Evolutionary conservation across 2,329 filamentous ascomycete species (phyloP).

Genomic region (Pleomassaria siparia): DNA sequence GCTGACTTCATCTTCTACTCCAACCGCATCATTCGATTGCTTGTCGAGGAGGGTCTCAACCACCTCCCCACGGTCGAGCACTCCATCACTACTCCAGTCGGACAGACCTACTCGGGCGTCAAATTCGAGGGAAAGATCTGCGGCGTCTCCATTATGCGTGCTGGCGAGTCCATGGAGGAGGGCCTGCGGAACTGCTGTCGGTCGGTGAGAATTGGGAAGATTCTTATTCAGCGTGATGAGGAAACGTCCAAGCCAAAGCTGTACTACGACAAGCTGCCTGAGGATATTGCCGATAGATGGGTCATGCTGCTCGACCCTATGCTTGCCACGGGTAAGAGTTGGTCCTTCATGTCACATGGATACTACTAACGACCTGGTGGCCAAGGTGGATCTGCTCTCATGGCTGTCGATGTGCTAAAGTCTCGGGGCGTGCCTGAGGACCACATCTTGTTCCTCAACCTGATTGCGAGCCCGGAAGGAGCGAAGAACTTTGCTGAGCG

Average conservation of each 20-base stretch:
- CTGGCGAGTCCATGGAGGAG: constrained; percentile 98
- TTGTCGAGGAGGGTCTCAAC: constrained; percentile 96
- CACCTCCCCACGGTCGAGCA: constrained; percentile 91
- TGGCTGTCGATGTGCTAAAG: constrained; percentile 93
- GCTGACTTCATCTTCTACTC: constrained; percentile 99
- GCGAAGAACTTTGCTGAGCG: constrained; percentile 84
- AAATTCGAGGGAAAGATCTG: constrained; percentile 98
- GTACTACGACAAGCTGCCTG: constrained; percentile 96
- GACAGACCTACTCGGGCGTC: constrained; percentile 83
- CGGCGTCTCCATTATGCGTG: constrained; percentile 97
- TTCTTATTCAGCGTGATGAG: constrained; percentile 95
- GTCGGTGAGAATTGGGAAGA: constrained; percentile 97
- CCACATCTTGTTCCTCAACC: constrained; percentile 90
- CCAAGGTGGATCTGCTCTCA: constrained; percentile 86
- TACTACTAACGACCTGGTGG: constrained; percentile 12
- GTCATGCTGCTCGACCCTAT: constrained; percentile 95
- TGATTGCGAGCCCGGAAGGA: constrained; percentile 95
- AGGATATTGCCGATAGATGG: constrained; percentile 91
- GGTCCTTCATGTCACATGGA: background rate
- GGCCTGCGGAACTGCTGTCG: constrained; percentile 94
- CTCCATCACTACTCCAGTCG: constrained; percentile 87
- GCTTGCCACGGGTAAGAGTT: constrained; percentile 82
- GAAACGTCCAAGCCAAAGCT: constrained; percentile 89
- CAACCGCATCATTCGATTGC: constrained; percentile 92
- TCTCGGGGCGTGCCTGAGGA: constrained; percentile 90